Percentiles rank a stretch among this genome's conserved stretches.
Evolutionary conservation across 2,329 filamentous ascomycete species (phyloP).

Genomic region (Coniochaeta sp.): DNA sequence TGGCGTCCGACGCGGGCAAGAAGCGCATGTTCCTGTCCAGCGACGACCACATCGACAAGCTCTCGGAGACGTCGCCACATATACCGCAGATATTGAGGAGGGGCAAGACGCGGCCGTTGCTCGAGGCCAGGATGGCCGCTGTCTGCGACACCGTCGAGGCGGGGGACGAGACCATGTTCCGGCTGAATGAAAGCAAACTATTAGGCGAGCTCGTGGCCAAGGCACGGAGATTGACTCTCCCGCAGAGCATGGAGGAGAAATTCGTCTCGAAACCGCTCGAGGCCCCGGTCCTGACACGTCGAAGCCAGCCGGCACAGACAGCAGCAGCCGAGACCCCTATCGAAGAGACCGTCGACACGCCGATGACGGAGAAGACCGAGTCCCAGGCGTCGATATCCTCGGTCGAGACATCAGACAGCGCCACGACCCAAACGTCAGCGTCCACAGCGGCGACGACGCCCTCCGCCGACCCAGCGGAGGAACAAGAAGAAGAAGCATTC

Average conservation of each 20-base stretch:
- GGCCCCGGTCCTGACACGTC: slow-evolving; percentile 64
- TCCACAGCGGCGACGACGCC: slow-evolving; percentile 40
- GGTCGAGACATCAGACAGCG: slow-evolving; percentile 24
- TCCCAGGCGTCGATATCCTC: slow-evolving; percentile 35
- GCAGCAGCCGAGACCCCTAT: slow-evolving; percentile 7
- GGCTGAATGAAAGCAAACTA: slow-evolving; percentile 67
- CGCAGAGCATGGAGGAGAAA: slow-evolving; percentile 75
- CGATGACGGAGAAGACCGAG: slow-evolving; percentile 21
- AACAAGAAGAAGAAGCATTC: slow-evolving; percentile 16
- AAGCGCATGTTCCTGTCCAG: slow-evolving; percentile 61
- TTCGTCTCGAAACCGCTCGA: slow-evolving; percentile 74
- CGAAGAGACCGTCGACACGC: slow-evolving; percentile 10
- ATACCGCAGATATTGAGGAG: slow-evolving; percentile 49
- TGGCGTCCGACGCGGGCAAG: slow-evolving; percentile 41
- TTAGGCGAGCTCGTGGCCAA: slow-evolving; percentile 60
- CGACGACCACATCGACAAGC: slow-evolving; percentile 64
- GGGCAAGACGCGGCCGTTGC: slow-evolving; percentile 34
- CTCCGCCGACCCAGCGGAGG: slow-evolving; percentile 19
- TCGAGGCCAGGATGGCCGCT: slow-evolving; percentile 59
- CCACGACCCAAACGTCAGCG: slow-evolving; percentile 27
- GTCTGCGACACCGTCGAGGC: slow-evolving; percentile 80
- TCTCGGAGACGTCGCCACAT: slow-evolving; percentile 45
- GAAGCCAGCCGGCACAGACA: slow-evolving; percentile 36
- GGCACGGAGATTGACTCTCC: slow-evolving; percentile 66
- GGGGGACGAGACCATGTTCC: slow-evolving; percentile 79